Conservation (phyloP, 495 filamentous ascomycete genomes). For the Penicillium psychrofluorescens region DNA sequence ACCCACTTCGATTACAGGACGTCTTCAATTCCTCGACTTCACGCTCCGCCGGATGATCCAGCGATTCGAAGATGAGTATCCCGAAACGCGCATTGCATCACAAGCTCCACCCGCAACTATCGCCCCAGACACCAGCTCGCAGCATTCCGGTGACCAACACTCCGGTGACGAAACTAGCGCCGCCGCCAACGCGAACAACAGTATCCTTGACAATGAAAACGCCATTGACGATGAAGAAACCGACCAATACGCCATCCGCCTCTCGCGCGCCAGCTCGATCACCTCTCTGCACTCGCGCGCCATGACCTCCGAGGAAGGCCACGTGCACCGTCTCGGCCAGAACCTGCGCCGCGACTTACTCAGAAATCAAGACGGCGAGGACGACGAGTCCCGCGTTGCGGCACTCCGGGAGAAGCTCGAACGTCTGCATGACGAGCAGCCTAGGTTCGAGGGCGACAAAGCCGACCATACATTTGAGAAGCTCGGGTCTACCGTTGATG, state of each 20-base stretch:
- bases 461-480: conserved; percentile 54
- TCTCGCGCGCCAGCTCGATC: conserved; percentile 68
- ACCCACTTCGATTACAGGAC: conserved; percentile 41
- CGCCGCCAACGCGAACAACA: conserved; percentile 24
- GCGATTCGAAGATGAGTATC: conserved; percentile 93
- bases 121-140: conserved; percentile 27
- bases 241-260: conserved; percentile 37
- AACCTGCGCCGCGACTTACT: conserved; percentile 67
- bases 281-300: conserved; percentile 73
- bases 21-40: conserved; percentile 81
- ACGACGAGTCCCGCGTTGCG: conserved; percentile 49
- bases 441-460: conserved; percentile 48
- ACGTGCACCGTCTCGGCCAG: conserved; percentile 77
- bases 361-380: conserved; percentile 26
- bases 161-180: conserved; percentile 31
- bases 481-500: conserved; percentile 47
- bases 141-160: conserved; percentile 31
- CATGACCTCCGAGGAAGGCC: conserved; percentile 82
- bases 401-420: conserved; percentile 57
- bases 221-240: conserved; percentile 43
- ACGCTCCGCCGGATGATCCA: conserved; percentile 87
- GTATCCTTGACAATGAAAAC: conserved; percentile 26
- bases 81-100: conserved; percentile 63
- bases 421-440: conserved; percentile 50
- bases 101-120: conserved; percentile 12